Conservation (phyloP, 805 yeast species). For the Candida ipomoeae region DNA sequence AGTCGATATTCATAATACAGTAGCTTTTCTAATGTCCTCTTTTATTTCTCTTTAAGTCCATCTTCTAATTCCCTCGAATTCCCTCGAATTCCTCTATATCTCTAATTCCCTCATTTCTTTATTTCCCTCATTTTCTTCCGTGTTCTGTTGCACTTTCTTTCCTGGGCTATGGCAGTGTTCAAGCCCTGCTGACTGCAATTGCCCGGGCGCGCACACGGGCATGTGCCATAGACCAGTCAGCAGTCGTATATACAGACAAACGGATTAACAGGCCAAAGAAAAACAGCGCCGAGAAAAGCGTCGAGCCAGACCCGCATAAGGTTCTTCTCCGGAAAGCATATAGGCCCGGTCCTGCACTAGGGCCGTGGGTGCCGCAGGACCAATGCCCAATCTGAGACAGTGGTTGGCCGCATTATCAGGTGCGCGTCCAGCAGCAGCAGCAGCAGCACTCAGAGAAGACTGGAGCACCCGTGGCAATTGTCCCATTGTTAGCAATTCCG, state of each 20-base stretch:
- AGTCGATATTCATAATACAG: no score
- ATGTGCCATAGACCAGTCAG: neutral
- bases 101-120: no score
- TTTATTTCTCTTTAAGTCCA: no score
- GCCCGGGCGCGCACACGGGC: neutral
- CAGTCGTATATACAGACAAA: neutral
- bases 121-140: no score
- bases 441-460: neutral
- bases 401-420: slow-evolving; percentile 3
- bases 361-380: neutral
- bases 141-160: no score
- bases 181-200: neutral
- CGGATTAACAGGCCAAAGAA: no score
- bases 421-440: neutral
- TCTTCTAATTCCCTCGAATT: no score
- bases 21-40: no score
- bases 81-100: no score
- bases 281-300: neutral
- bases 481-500: neutral
- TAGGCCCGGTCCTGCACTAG: neutral
- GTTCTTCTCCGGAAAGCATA: neutral
- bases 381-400: neutral
- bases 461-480: neutral
- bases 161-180: neutral
- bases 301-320: neutral